phyloP scores from a whole-genome alignment of 202 grass and related monocot species.

The Digitaria exilis region DNA sequence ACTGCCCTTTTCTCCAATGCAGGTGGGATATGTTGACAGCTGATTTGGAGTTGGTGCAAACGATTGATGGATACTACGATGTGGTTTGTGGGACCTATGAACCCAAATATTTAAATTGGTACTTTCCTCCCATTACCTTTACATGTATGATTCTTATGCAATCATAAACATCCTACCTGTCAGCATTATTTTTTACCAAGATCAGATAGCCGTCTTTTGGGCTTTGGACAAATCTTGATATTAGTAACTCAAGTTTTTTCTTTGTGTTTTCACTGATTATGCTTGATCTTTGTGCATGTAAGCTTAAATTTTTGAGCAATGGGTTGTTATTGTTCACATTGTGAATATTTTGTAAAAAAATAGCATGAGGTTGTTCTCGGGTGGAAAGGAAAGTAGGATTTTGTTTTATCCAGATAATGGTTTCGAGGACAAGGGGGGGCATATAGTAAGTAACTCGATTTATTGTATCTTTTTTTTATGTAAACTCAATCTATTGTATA shows the following conservation, averaged over 20 bases:
- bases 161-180: not conserved
- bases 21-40: slow-evolving; percentile 96
- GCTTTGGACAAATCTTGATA: too few relatives aligned
- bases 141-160: not conserved
- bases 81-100: slow-evolving; percentile 95
- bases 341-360: too few relatives aligned
- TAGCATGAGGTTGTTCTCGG: too few relatives aligned
- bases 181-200: not conserved
- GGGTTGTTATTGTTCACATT: too few relatives aligned
- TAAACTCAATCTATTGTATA: too few relatives aligned
- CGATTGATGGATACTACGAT: slow-evolving; percentile 80
- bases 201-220: not conserved
- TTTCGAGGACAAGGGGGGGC: slow-evolving; percentile 82
- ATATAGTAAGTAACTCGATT: slow-evolving; percentile 70
- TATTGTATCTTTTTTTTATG: too few relatives aligned
- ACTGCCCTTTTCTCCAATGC: too few relatives aligned
- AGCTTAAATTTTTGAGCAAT: too few relatives aligned
- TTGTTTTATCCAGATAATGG: slow-evolving; percentile 91
- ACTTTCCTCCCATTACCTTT: slow-evolving; percentile 31
- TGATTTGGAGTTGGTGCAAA: slow-evolving; percentile 77
- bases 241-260: too few relatives aligned
- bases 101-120: slow-evolving; percentile 83
- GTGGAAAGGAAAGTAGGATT: too few relatives aligned
- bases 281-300: too few relatives aligned
- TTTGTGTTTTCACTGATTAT: too few relatives aligned